Evolutionary conservation across 164 flowering plant genomes (phyloP).

Genomic region (Vitis riparia): DNA sequence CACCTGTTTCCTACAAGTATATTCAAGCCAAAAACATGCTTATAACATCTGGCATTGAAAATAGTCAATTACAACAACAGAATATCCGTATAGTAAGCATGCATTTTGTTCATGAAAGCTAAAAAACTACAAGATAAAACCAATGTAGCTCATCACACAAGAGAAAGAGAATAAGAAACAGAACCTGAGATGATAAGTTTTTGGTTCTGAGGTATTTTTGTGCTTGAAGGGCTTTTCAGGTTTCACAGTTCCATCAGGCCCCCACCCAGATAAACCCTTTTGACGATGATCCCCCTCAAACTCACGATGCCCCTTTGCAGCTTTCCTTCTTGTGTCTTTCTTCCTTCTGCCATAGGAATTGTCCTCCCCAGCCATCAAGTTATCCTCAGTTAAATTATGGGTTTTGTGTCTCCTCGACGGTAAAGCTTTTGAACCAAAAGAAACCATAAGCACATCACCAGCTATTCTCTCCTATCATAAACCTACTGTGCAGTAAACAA

Average conservation of each 20-base stretch:
- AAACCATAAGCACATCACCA: constrained; percentile 18
- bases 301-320: constrained; percentile 22
- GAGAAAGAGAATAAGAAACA: no score
- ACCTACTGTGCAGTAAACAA: background rate
- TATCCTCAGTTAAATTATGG: constrained; percentile 21
- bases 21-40: constrained; percentile 7
- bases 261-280: constrained; percentile 17
- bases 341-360: constrained; percentile 20
- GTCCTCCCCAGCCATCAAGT: constrained; percentile 32
- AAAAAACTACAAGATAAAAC: background rate
- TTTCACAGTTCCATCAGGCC: constrained; percentile 11
- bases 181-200: constrained; percentile 54
- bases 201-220: constrained; percentile 19
- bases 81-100: background rate
- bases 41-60: background rate
- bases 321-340: constrained; percentile 36
- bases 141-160: no score
- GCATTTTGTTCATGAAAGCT: background rate
- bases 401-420: constrained; percentile 22
- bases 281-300: constrained; percentile 21
- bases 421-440: constrained; percentile 53
- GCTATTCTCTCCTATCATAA: background rate
- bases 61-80: background rate
- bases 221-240: constrained; percentile 26
- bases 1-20: constrained; percentile 66